Conservation (phyloP, 1,139 yeast genomes). For the Debaryomyces coudertii region DNA sequence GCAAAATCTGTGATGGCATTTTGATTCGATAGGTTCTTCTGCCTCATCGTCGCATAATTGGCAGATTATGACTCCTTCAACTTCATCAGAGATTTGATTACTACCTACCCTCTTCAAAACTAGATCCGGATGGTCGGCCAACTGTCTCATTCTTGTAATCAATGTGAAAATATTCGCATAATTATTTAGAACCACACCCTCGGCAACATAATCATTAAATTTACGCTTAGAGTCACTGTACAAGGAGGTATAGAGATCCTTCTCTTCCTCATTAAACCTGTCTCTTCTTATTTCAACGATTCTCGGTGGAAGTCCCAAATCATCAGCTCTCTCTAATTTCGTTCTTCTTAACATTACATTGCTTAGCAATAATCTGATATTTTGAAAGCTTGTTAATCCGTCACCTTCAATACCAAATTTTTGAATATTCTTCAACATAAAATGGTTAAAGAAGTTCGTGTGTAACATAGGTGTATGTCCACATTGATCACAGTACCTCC, state of each 20-base stretch:
- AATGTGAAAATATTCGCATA: conserved; percentile 96
- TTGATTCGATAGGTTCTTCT: conserved; percentile 93
- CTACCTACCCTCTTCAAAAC: conserved; percentile 71
- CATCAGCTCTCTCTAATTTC: conserved; percentile 94
- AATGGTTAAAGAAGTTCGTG: conserved; percentile 92
- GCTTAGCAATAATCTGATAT: conserved; percentile 70
- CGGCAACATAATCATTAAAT: conserved; percentile 86
- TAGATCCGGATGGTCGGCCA: conserved; percentile 97
- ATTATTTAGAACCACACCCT: conserved; percentile 92
- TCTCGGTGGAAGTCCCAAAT: conserved; percentile 93
- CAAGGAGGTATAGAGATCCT: conserved; percentile 83
- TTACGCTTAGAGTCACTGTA: conserved; percentile 86
- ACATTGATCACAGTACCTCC: conserved; percentile 83
- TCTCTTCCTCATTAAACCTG: conserved; percentile 89
- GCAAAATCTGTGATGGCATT: conserved; percentile 92
- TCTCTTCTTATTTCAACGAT: conserved; percentile 86
- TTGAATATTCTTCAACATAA: conserved; percentile 90
- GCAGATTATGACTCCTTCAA: conserved; percentile 75
- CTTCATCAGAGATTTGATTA: conserved; percentile 36
- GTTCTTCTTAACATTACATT: conserved; percentile 93
- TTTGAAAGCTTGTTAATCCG: conserved; percentile 75
- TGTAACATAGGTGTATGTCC: conserved; percentile 94
- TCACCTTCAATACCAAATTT: conserved; percentile 79
- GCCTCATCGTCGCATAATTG: conserved; percentile 97
- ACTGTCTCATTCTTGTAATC: conserved; percentile 94